Percentiles rank a stretch among this genome's conserved stretches.
Evolutionary conservation across 306 rosid genomes (phyloP).

Genomic region (Citrullus mucosospermus): DNA sequence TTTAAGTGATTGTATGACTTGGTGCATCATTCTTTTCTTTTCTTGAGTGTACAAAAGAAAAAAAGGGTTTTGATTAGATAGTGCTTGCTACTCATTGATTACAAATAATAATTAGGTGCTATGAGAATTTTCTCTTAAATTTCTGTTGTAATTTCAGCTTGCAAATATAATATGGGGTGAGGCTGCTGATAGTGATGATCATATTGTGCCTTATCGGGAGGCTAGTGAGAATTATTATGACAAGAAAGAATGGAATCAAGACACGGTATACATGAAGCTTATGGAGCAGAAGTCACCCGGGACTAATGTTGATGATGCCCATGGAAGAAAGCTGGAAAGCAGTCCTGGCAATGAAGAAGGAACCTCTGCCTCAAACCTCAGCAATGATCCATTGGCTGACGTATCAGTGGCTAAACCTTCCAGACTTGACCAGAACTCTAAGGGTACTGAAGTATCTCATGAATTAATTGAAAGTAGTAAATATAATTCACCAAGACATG

Average conservation of each 20-base stretch:
- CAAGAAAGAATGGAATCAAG: slow-evolving; percentile 48
- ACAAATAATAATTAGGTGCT: not conserved
- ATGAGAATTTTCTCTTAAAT: not conserved
- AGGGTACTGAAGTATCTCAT: slow-evolving; percentile 32
- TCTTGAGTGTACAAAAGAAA: too few relatives aligned
- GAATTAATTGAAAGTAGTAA: slow-evolving; percentile 27
- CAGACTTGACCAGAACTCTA: slow-evolving; percentile 33
- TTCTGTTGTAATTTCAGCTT: slow-evolving; percentile 44
- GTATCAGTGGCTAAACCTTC: slow-evolving; percentile 35
- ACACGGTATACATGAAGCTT: slow-evolving; percentile 26
- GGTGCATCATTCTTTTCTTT: not conserved
- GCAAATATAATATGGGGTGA: slow-evolving; percentile 89
- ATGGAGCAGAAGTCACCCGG: slow-evolving; percentile 40
- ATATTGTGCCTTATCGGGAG: slow-evolving; percentile 74
- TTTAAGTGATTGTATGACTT: not conserved
- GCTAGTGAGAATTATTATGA: slow-evolving; percentile 39
- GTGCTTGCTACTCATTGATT: not conserved
- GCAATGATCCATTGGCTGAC: slow-evolving; percentile 39
- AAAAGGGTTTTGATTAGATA: not conserved
- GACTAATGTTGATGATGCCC: slow-evolving; percentile 32
- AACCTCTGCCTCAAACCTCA: slow-evolving; percentile 37
- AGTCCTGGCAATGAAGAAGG: slow-evolving; percentile 24
- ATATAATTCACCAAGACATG: slow-evolving; percentile 29
- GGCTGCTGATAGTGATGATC: slow-evolving; percentile 63
- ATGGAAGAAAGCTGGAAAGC: slow-evolving; percentile 33